Conservation (phyloP, 2,329 filamentous ascomycete species). For the Paracoccidioides lutzii region DNA sequence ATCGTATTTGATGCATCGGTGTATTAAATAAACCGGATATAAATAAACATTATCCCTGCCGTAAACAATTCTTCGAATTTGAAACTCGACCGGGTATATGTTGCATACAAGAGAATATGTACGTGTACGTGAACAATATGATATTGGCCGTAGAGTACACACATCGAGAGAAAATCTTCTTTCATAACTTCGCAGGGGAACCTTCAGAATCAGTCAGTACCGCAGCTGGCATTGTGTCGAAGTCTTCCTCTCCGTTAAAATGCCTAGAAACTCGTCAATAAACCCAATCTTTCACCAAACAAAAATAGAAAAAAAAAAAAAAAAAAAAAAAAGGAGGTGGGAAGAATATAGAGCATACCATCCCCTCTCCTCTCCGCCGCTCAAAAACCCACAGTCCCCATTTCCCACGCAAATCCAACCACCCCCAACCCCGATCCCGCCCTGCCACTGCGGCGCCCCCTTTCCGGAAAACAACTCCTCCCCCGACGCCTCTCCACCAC, state of each 20-base stretch:
- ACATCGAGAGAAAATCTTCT: not conserved
- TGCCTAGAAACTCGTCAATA: slow-evolving; percentile 23
- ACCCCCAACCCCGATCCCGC: slow-evolving; percentile 51
- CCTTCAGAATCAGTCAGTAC: not conserved
- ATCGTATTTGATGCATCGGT: not conserved
- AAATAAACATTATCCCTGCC: not conserved
- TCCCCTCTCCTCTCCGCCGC: slow-evolving; percentile 68
- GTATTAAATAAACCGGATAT: not conserved
- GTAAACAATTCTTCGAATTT: not conserved
- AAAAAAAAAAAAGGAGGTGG: slow-evolving; percentile 13
- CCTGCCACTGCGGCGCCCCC: slow-evolving; percentile 39
- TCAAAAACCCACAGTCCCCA: slow-evolving; percentile 74
- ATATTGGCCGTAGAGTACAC: no score
- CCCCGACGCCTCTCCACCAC: slow-evolving; percentile 3
- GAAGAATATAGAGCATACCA: slow-evolving; percentile 47
- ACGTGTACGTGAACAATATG: not conserved
- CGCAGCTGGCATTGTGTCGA: slow-evolving; percentile 19
- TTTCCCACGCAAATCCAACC: slow-evolving; percentile 71
- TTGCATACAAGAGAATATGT: not conserved
- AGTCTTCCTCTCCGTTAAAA: slow-evolving; percentile 35
- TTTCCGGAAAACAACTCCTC: slow-evolving; percentile 6
- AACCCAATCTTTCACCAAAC: slow-evolving; percentile 11
- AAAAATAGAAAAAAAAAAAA: slow-evolving; percentile 9
- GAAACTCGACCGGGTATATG: not conserved
- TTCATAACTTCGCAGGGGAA: not conserved